Evolutionary conservation across 2,329 filamentous ascomycete species (phyloP).

Genomic region (Pseudocercospora eumusae): DNA sequence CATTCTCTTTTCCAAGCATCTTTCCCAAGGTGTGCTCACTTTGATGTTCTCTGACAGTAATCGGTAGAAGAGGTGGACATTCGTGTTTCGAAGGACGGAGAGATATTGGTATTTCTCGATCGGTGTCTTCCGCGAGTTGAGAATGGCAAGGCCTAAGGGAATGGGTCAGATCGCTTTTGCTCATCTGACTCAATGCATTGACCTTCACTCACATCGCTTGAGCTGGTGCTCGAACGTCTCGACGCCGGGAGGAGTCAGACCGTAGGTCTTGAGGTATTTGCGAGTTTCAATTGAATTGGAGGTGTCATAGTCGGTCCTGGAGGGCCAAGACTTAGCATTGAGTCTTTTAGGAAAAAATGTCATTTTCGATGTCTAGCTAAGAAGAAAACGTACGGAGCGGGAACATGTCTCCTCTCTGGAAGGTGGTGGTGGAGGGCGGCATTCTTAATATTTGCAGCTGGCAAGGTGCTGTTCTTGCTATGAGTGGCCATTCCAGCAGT

Average conservation of each 20-base stretch:
- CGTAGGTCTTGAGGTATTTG: conserved; percentile 55
- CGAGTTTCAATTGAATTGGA: conserved; percentile 53
- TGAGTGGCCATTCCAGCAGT: conserved; percentile 11
- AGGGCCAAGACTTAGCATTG: conserved; percentile 18
- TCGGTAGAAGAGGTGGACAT: conserved; percentile 80
- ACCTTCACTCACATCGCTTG: conserved; percentile 48
- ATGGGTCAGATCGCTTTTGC: conserved; percentile 34
- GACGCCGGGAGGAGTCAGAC: conserved; percentile 53
- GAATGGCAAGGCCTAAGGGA: conserved; percentile 68
- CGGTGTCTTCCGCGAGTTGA: conserved; percentile 66
- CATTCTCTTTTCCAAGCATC: background rate
- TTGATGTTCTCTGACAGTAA: conserved; percentile 73
- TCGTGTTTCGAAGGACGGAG: conserved; percentile 71
- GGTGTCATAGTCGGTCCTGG: conserved; percentile 50
- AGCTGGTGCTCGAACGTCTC: conserved; percentile 54
- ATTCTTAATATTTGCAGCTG: conserved; percentile 41
- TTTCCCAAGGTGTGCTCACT: conserved; percentile 38
- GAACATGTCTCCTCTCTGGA: conserved; percentile 38
- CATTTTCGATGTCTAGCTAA: conserved; percentile 10
- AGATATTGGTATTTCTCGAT: conserved; percentile 86
- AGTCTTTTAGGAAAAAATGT: background rate
- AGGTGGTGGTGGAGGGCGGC: conserved; percentile 34
- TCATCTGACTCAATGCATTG: background rate
- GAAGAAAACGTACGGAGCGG: conserved; percentile 28
- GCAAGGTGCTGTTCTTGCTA: conserved; percentile 27